These are phyloP conservation scores for Ensete ventricosum DNA, from an alignment of 176 grass and related monocot species.

Conservation along the genomic window DNA sequence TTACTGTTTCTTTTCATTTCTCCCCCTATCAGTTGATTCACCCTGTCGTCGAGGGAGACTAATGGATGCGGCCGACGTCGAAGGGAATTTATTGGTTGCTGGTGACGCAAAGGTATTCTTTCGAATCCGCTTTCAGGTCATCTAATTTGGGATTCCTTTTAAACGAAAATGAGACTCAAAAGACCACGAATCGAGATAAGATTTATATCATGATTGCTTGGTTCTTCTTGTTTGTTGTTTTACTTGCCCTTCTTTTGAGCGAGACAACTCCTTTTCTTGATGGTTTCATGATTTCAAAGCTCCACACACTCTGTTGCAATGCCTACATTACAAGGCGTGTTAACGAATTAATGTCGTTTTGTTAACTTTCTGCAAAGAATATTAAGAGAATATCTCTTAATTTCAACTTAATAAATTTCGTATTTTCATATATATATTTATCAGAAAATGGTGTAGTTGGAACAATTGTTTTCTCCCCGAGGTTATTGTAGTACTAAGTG, in stretches of 20 bases:
- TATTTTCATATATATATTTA: not conserved
- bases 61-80: conserved; percentile 1
- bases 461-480: not conserved
- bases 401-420: not conserved
- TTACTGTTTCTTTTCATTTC: not conserved
- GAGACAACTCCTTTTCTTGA: not conserved
- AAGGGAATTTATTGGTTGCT: not conserved
- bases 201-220: not conserved
- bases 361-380: no score
- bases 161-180: not conserved
- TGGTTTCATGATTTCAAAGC: not conserved
- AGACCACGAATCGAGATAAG: not conserved
- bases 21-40: not conserved
- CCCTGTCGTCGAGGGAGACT: not conserved
- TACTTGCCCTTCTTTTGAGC: not conserved
- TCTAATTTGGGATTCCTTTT: not conserved
- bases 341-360: not conserved
- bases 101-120: conserved; percentile 9
- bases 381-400: not conserved
- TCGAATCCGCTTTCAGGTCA: not conserved
- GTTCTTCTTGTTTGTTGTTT: not conserved
- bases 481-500: not conserved
- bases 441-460: not conserved
- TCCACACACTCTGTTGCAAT: not conserved
- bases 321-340: not conserved